These are phyloP conservation scores for Fusarium chuoi DNA, from an alignment of 2,329 filamentous ascomycete genomes.

Conservation along the genomic window DNA sequence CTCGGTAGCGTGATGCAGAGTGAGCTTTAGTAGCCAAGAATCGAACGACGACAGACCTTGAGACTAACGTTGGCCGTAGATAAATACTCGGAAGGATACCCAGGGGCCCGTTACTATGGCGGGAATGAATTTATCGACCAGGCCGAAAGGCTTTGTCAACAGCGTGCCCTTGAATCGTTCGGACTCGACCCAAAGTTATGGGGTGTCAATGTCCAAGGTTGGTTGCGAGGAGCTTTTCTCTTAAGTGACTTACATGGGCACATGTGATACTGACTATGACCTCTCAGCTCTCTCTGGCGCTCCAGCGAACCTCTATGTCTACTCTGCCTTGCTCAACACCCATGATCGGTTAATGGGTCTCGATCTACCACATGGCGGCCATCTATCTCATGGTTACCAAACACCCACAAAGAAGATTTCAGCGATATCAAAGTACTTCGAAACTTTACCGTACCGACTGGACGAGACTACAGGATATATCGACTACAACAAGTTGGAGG, in stretches of 20 bases:
- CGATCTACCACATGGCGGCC: constrained; percentile 94
- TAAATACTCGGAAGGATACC: constrained; percentile 99
- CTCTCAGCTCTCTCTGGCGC: constrained; percentile 78
- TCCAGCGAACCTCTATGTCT: constrained; percentile 87
- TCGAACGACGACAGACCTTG: background rate
- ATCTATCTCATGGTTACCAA: constrained; percentile 97
- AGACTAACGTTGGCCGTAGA: constrained; percentile 60
- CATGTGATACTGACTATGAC: constrained; percentile 14
- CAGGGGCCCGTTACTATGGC: constrained; percentile 94
- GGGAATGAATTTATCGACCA: constrained; percentile 97
- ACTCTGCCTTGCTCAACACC: constrained; percentile 90
- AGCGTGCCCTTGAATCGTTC: constrained; percentile 89
- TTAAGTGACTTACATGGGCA: background rate
- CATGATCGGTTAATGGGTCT: constrained; percentile 98
- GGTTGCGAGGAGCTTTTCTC: constrained; percentile 45
- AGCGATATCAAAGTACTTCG: constrained; percentile 98
- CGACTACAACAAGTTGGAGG: constrained; percentile 92
- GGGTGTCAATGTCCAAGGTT: constrained; percentile 96
- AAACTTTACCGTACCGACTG: constrained; percentile 94
- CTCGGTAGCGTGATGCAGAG: constrained; percentile 96
- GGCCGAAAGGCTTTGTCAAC: constrained; percentile 88
- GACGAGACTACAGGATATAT: constrained; percentile 92
- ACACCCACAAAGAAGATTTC: constrained; percentile 95
- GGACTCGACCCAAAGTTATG: constrained; percentile 85
- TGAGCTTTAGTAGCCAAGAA: constrained; percentile 53